Evolutionary conservation across 2,329 filamentous ascomycete genomes (phyloP).

Genomic region (Colletotrichum sp.): DNA sequence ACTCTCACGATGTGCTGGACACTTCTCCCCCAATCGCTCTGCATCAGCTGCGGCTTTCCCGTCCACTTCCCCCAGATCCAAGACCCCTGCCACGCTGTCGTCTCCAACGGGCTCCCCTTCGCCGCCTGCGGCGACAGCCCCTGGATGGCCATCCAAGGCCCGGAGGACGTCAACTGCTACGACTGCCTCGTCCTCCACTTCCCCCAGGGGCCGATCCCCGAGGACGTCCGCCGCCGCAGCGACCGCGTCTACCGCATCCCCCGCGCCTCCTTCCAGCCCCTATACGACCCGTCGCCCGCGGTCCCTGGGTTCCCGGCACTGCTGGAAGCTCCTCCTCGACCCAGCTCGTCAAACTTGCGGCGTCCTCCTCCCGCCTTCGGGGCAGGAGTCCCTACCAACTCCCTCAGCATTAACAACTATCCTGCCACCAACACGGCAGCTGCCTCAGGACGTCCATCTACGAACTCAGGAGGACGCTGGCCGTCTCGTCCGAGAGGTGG

Average conservation of each 20-base stretch:
- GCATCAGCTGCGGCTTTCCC: not conserved
- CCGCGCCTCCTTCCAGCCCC: not conserved
- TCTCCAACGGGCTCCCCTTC: not conserved
- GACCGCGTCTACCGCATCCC: not conserved
- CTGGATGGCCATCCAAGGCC: not conserved
- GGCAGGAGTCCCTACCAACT: not conserved
- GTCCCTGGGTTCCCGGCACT: not conserved
- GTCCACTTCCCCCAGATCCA: not conserved
- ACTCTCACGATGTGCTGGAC: not conserved
- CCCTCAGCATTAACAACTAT: not conserved
- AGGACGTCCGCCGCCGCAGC: not conserved
- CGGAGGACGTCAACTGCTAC: not conserved
- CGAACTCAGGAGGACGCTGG: not conserved
- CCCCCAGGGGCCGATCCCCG: not conserved
- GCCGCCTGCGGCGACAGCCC: not conserved
- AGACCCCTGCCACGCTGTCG: not conserved
- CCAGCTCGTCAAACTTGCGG: not conserved
- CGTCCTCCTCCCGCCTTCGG: not conserved
- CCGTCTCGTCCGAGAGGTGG: not conserved
- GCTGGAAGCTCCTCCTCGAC: not conserved
- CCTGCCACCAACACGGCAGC: not conserved
- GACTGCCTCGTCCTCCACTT: not conserved
- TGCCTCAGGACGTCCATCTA: not conserved
- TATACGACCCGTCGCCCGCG: not conserved
- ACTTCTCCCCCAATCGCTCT: not conserved